Percentiles rank a stretch among this genome's conserved stretches.
Conservation (phyloP, 1,139 yeast genomes). For the Magnusiomyces ingens region DNA sequence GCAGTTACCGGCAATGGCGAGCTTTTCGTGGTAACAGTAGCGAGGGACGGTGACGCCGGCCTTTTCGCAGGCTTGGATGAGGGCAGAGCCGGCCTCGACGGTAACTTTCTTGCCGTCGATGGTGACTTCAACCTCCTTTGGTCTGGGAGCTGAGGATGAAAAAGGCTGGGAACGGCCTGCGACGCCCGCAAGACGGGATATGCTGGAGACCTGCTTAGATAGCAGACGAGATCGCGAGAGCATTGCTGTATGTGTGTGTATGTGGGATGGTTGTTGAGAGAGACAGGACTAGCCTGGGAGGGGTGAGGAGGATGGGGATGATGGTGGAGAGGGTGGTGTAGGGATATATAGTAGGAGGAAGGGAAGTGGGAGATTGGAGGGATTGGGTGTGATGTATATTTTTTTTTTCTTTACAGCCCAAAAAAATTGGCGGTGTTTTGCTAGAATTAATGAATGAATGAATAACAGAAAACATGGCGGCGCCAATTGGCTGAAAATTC, state of each 20-base stretch:
- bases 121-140: conserved; percentile 64
- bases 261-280: background rate
- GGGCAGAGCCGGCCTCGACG: conserved; percentile 81
- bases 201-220: conserved; percentile 13
- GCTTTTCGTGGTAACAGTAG: conserved; percentile 86
- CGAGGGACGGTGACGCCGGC: conserved; percentile 87
- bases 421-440: conserved; percentile 2
- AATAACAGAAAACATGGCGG: too few species aligned
- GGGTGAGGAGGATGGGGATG: background rate
- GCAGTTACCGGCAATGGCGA: conserved; percentile 91
- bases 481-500: too few species aligned
- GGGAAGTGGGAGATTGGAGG: background rate
- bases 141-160: conserved; percentile 24
- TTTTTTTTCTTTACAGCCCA: background rate
- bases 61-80: conserved; percentile 86
- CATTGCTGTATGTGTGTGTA: conserved; percentile 14
- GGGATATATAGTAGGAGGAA: background rate
- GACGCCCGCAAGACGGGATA: conserved; percentile 10
- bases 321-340: background rate
- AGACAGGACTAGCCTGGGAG: background rate
- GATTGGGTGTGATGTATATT: background rate
- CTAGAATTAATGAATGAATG: too few species aligned
- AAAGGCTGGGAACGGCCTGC: conserved; percentile 23
- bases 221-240: conserved; percentile 18
- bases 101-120: conserved; percentile 72